Percentiles rank a stretch among this genome's conserved stretches.
phyloP scores from a whole-genome alignment of 371 early-diverging fungal genomes.

The Catenaria anguillulae region DNA sequence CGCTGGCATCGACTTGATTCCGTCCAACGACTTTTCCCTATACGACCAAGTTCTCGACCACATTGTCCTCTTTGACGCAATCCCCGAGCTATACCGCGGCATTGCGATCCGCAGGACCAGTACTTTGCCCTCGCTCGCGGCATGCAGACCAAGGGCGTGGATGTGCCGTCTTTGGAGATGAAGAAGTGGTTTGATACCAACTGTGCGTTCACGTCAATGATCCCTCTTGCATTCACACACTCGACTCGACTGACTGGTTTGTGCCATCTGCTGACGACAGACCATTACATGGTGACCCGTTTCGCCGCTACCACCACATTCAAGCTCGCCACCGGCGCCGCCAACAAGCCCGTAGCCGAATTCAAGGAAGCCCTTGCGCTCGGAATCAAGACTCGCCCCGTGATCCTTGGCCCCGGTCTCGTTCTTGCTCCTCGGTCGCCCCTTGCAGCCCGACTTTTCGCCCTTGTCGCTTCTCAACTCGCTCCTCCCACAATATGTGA shows the following conservation, averaged over 20 bases:
- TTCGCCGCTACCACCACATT: constrained; percentile 59
- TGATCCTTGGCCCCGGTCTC: constrained; percentile 83
- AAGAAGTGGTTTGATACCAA: constrained; percentile 85
- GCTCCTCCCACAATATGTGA: constrained; percentile 63
- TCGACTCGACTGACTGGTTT: not conserved
- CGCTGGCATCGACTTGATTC: constrained; percentile 66
- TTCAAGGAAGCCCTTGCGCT: constrained; percentile 71
- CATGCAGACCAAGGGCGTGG: constrained; percentile 61
- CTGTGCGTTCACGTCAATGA: constrained; percentile 44
- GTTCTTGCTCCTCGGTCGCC: constrained; percentile 71
- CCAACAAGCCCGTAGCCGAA: constrained; percentile 59
- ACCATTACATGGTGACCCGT: constrained; percentile 73
- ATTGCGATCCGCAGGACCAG: constrained; percentile 36
- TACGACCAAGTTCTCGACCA: constrained; percentile 91
- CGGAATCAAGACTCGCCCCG: constrained; percentile 81
- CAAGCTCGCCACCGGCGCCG: constrained; percentile 18
- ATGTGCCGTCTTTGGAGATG: constrained; percentile 64
- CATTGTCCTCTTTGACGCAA: constrained; percentile 55
- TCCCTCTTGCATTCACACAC: not conserved
- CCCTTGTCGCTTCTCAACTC: constrained; percentile 27
- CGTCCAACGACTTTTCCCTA: constrained; percentile 85
- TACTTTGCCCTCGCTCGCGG: constrained; percentile 98
- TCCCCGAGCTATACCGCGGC: constrained; percentile 54
- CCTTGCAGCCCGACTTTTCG: constrained; percentile 16
- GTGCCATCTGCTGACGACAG: constrained; percentile 6